Evolutionary conservation across 352 stramenopile species (phyloP).

Genomic region (Globisporangium irregulare): DNA sequence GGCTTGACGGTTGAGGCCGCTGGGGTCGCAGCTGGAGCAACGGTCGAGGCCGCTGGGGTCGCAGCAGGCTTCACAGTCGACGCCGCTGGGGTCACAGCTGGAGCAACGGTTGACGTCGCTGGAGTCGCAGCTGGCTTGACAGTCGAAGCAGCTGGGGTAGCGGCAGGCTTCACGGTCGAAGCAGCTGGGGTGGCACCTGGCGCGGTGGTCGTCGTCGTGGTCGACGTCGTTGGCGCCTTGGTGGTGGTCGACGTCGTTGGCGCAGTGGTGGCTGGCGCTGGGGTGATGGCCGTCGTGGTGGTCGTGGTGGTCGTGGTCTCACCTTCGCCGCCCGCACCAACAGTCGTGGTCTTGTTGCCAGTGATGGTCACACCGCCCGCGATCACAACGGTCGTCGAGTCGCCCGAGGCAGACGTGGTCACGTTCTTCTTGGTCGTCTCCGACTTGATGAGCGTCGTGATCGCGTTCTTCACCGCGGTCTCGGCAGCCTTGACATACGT

Average conservation of each 20-base stretch:
- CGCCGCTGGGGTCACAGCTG: slow-evolving; percentile 3
- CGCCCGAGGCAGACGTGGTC: slow-evolving; percentile 22
- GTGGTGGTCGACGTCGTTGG: background rate
- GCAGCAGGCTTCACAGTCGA: background rate
- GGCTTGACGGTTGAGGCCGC: background rate
- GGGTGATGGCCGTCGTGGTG: slow-evolving; percentile 12
- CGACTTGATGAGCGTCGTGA: slow-evolving; percentile 9
- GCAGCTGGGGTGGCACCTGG: background rate
- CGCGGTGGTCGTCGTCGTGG: background rate
- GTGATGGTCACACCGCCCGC: slow-evolving; percentile 14
- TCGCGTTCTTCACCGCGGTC: slow-evolving; percentile 16
- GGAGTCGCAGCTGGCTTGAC: background rate
- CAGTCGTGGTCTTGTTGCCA: slow-evolving; percentile 16
- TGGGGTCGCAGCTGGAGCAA: slow-evolving; percentile 4
- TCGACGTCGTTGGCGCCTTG: slow-evolving; percentile 6
- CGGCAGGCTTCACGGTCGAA: background rate
- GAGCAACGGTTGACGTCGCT: background rate
- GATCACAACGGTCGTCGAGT: slow-evolving; percentile 13
- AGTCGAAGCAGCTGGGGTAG: background rate
- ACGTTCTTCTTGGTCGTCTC: slow-evolving; percentile 10
- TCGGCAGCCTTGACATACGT: slow-evolving; percentile 27
- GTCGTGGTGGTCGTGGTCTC: slow-evolving; percentile 17
- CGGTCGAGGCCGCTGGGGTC: background rate
- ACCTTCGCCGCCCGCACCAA: slow-evolving; percentile 6
- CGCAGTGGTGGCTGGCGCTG: slow-evolving; percentile 8